Base-by-base conservation (phyloP, 78 protist genomes). In the Dictyostelium brefeldianum region DNA sequence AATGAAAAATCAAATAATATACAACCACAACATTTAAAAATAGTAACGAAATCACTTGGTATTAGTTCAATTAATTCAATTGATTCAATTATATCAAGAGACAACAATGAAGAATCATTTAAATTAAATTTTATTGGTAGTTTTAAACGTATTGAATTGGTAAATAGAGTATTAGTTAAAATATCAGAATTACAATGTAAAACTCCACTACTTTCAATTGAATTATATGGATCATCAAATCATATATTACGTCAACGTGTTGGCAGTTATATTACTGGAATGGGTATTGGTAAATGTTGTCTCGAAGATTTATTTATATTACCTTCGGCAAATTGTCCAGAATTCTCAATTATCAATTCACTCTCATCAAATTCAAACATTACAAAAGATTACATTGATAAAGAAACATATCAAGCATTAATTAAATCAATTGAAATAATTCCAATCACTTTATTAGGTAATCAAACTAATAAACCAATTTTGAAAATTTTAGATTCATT, bases 251-350 rank as follows among this genome's bases (percentile, higher is more conserved):
- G 71, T 25, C 79, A 74, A 22, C 57, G 48, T 14, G 93, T 87
- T 50, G 93, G 93, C 8, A 54, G 78, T 14, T 87, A 75, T 50
- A 47, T 87, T 5, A 87, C 54, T 64, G 93, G 84, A 7, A 78
- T 74, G 83, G 93, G 93, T n/a, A 70, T 87, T 29, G 83, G 46
- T 1, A 87, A 87, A 27, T 77, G 84, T 77, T 77, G 83, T 36
- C 41, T 87, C n/a, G 93, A 87, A 7, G 93, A 87, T 64, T 56
- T 87, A 43, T 87, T 62, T 54, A 48, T 77, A n/a, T 20, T 87
- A 36, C 93, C 93, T 3, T 80, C 83, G 2, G 93, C 93, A 20
- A 22, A 47, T 51, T 31, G 84, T 12, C 43, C 81, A 2, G 93
- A 87, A 25, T 56, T 87, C 11, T 17, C 47, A 27, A 51, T 84